Conservation (phyloP, 2,329 filamentous ascomycete genomes). For the Botrytis paeoniae region DNA sequence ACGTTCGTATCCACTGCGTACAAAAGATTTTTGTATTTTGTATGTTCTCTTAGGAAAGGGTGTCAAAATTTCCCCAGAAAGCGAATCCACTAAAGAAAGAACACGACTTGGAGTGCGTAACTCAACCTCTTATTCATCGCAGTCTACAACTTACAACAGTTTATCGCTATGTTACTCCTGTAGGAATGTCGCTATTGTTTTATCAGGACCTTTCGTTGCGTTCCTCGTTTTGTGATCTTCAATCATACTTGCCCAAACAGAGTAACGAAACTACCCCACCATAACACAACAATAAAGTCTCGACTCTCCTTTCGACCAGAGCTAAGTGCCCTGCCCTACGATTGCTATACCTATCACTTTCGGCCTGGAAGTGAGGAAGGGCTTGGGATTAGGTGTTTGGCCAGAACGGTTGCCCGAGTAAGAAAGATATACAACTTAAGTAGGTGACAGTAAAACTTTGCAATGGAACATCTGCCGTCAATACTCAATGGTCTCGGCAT, state of each 20-base stretch:
- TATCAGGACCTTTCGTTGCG: neutral
- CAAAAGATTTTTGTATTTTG: neutral
- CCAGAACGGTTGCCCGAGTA: neutral
- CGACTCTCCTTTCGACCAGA: neutral
- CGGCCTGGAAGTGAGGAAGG: neutral
- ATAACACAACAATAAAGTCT: slow-evolving; percentile 3
- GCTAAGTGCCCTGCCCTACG: neutral
- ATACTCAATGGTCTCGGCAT: neutral
- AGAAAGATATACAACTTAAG: neutral
- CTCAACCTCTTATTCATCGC: neutral
- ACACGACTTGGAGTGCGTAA: neutral
- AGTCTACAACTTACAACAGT: neutral
- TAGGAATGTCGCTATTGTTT: neutral
- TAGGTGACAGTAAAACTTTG: neutral
- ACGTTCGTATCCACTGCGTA: neutral
- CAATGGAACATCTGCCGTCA: slow-evolving; percentile 12
- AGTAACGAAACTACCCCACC: slow-evolving; percentile 1
- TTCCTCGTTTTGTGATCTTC: neutral
- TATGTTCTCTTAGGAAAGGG: neutral
- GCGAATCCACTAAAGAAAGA: slow-evolving; percentile 1
- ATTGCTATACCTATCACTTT: neutral
- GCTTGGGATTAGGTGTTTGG: neutral
- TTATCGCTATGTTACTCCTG: neutral
- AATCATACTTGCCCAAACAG: slow-evolving; percentile 2
- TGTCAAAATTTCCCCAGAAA: neutral